Conservation (phyloP, 768 basidiomycete species). For the Ramaria sp. region DNA sequence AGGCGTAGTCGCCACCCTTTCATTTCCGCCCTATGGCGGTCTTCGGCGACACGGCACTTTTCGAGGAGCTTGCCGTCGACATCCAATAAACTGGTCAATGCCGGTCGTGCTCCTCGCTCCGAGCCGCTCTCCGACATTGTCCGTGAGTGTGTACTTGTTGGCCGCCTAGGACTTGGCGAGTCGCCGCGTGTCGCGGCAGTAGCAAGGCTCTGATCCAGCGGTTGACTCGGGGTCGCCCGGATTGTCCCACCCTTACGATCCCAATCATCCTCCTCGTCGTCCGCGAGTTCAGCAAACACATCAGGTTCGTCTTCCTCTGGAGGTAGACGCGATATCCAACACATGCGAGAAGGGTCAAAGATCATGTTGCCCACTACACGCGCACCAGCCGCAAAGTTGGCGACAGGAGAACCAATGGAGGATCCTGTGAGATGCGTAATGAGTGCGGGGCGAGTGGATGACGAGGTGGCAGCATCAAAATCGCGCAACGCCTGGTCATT, state of each 20-base stretch:
- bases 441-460: slow-evolving; percentile 85
- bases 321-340: slow-evolving; percentile 81
- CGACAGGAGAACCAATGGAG: slow-evolving; percentile 70
- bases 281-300: slow-evolving; percentile 87
- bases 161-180: slow-evolving; percentile 46
- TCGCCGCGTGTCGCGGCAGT: slow-evolving; percentile 24
- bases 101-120: slow-evolving; percentile 62
- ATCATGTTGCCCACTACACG: slow-evolving; percentile 97
- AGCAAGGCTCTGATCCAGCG: not conserved
- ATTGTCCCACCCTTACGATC: slow-evolving; percentile 74
- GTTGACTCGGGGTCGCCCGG: slow-evolving; percentile 42
- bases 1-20: slow-evolving; percentile 53
- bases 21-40: slow-evolving; percentile 75
- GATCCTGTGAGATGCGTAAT: slow-evolving; percentile 90
- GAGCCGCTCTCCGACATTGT: slow-evolving; percentile 69
- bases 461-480: slow-evolving; percentile 72
- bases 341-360: slow-evolving; percentile 91
- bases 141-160: slow-evolving; percentile 32
- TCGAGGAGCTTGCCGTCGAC: slow-evolving; percentile 67
- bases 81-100: slow-evolving; percentile 60
- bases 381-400: slow-evolving; percentile 56
- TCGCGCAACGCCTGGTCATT: slow-evolving; percentile 88
- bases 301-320: slow-evolving; percentile 92
- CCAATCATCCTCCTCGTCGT: slow-evolving; percentile 73
- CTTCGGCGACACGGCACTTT: slow-evolving; percentile 66